These are phyloP conservation scores for Herpomyces periplanetae DNA, from an alignment of 2,329 filamentous ascomycete genomes.

Conservation along the genomic window DNA sequence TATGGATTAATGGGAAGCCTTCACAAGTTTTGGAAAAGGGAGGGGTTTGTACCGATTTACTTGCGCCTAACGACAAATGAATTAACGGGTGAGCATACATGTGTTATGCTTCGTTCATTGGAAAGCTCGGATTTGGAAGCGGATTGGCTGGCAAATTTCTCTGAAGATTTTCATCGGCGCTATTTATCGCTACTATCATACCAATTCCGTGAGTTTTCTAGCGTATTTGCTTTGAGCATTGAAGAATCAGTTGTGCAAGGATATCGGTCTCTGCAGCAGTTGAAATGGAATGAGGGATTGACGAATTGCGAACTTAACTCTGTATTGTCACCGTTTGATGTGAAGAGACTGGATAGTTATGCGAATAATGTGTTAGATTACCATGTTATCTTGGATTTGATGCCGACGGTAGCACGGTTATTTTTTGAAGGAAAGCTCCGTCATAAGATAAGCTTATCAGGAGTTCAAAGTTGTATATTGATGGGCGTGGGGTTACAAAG, in stretches of 20 bases:
- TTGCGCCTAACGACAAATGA: constrained; percentile 82
- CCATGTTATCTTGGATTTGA: constrained; percentile 72
- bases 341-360: constrained; percentile 77
- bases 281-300: constrained; percentile 21
- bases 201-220: constrained; percentile 48
- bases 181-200: constrained; percentile 67
- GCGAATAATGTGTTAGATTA: constrained; percentile 92
- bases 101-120: constrained; percentile 70
- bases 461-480: constrained; percentile 53
- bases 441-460: constrained; percentile 20
- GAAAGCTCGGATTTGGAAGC: constrained; percentile 19
- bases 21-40: constrained; percentile 88
- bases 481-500: constrained; percentile 67
- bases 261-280: constrained; percentile 4
- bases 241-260: constrained; percentile 45
- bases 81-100: constrained; percentile 81
- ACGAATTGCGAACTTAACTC: constrained; percentile 35
- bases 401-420: constrained; percentile 38
- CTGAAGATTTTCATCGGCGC: constrained; percentile 71
- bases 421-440: constrained; percentile 43
- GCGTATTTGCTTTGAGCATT: constrained; percentile 41
- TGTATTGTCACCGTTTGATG: constrained; percentile 51
- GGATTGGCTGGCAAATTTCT: constrained; percentile 60
- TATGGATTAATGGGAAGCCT: constrained; percentile 58
- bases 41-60: constrained; percentile 55